phyloP scores from a whole-genome alignment of 202 grass and related monocot species.

The Panicum hallii region DNA sequence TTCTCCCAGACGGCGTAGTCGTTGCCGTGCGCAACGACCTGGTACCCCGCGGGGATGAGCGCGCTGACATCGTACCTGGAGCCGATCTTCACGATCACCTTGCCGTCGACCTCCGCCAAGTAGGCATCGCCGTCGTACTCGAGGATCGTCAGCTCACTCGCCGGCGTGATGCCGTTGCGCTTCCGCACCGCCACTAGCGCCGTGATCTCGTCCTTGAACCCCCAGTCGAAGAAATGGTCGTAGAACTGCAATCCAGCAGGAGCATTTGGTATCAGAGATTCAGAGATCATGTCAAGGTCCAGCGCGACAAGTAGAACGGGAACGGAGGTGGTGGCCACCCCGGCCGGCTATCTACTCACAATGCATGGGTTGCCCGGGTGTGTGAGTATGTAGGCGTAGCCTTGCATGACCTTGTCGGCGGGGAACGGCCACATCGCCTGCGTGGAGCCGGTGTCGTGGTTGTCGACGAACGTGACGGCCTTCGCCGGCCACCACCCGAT shows the following conservation, averaged over 20 bases:
- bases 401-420: conserved; percentile 63
- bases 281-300: neutral
- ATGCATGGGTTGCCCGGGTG: conserved; percentile 66
- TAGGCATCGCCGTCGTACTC: neutral
- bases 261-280: neutral
- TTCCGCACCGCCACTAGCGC: neutral
- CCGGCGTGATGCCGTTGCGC: neutral
- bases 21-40: neutral
- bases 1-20: conserved; percentile 30
- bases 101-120: conserved; percentile 21
- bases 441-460: conserved; percentile 69
- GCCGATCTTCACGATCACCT: conserved; percentile 6
- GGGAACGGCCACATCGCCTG: conserved; percentile 66
- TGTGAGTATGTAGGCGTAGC: conserved; percentile 72
- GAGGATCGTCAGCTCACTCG: neutral
- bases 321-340: too few relatives aligned
- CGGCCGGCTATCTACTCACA: conserved; percentile 8
- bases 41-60: neutral
- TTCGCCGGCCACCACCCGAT: conserved; percentile 61
- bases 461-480: conserved; percentile 70
- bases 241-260: conserved; percentile 13
- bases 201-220: neutral
- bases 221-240: conserved; percentile 28
- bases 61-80: neutral
- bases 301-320: too few relatives aligned